phyloP scores from a whole-genome alignment of 2,329 filamentous ascomycete species.

The Onygenales sp. region DNA sequence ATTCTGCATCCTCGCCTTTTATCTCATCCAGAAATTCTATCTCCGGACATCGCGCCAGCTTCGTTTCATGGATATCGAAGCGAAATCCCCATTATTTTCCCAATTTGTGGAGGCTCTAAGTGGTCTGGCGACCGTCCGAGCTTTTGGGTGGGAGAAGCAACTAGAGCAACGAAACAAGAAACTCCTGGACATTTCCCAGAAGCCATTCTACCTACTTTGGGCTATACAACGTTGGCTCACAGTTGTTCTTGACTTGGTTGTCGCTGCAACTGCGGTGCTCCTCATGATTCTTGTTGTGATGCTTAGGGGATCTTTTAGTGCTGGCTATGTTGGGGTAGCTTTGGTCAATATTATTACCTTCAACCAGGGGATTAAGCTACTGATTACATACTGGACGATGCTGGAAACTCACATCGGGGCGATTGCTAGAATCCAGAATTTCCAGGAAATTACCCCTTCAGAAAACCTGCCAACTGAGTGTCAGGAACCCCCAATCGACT shows the following conservation, averaged over 20 bases:
- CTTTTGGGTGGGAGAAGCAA: slow-evolving; percentile 18
- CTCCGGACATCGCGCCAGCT: slow-evolving; percentile 36
- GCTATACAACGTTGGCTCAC: slow-evolving; percentile 28
- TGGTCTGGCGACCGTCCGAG: slow-evolving; percentile 16
- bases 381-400: slow-evolving; percentile 47
- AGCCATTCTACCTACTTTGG: slow-evolving; percentile 24
- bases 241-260: slow-evolving; percentile 30
- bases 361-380: slow-evolving; percentile 13
- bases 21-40: slow-evolving; percentile 39
- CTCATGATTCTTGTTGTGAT: slow-evolving; percentile 26
- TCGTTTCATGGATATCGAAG: slow-evolving; percentile 34
- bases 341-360: background rate
- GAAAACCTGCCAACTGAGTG: slow-evolving; percentile 12
- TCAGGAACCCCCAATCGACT: slow-evolving; percentile 10
- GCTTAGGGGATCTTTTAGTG: slow-evolving; percentile 14
- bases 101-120: slow-evolving; percentile 20
- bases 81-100: slow-evolving; percentile 30
- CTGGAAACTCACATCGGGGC: slow-evolving; percentile 51
- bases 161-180: slow-evolving; percentile 14
- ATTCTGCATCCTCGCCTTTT: slow-evolving; percentile 38
- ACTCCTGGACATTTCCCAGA: slow-evolving; percentile 25
- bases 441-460: slow-evolving; percentile 24
- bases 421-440: slow-evolving; percentile 46
- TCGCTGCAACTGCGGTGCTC: slow-evolving; percentile 26
- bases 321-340: slow-evolving; percentile 15